Evolutionary conservation across 2,329 filamentous ascomycete genomes (phyloP).

Genomic region (Ampelomyces quisqualis): DNA sequence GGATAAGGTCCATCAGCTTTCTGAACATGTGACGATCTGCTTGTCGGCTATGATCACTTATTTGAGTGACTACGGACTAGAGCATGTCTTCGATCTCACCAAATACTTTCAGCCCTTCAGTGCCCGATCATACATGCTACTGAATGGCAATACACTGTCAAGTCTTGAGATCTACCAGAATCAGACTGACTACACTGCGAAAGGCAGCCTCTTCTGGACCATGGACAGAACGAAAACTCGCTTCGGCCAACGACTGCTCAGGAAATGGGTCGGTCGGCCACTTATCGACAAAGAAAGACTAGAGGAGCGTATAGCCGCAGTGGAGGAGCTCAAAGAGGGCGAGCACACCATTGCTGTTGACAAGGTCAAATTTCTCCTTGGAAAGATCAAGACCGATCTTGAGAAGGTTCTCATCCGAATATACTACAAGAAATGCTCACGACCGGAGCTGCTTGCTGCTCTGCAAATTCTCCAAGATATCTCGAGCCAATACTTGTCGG

Average conservation of each 20-base stretch:
- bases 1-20: constrained; percentile 81
- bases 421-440: constrained; percentile 94
- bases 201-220: constrained; percentile 93
- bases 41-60: constrained; percentile 96
- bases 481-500: constrained; percentile 69
- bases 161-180: constrained; percentile 96
- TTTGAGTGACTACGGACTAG: constrained; percentile 84
- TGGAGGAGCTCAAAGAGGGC: constrained; percentile 78
- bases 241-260: constrained; percentile 81
- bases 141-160: constrained; percentile 92
- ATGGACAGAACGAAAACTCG: constrained; percentile 88
- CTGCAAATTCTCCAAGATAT: constrained; percentile 84
- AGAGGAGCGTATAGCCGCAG: constrained; percentile 76
- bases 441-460: constrained; percentile 81
- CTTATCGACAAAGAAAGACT: constrained; percentile 74
- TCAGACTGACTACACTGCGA: constrained; percentile 79
- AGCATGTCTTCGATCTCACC: constrained; percentile 93
- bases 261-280: constrained; percentile 93
- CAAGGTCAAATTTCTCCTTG: constrained; percentile 70
- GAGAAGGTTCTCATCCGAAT: constrained; percentile 93
- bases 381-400: constrained; percentile 73
- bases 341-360: constrained; percentile 68
- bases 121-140: constrained; percentile 88
- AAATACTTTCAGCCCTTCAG: constrained; percentile 98
- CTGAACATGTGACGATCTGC: constrained; percentile 85